These are phyloP conservation scores for Tetrastigma voinierianum DNA, from an alignment of 164 flowering plant species.

Conservation along the genomic window DNA sequence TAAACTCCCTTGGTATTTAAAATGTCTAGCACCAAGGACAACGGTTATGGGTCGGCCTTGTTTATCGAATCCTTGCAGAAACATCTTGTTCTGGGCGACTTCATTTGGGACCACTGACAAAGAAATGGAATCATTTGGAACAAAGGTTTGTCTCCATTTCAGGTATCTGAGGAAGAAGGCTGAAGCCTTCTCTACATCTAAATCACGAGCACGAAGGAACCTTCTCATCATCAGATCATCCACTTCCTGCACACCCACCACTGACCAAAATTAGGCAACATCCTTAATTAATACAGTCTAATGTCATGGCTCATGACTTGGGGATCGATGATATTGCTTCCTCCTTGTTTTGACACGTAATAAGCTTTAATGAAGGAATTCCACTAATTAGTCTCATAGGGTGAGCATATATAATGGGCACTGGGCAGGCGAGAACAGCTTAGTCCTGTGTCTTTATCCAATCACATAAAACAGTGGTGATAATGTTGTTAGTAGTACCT, in stretches of 20 bases:
- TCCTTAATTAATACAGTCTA: background rate
- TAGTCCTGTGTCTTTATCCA: too few species aligned
- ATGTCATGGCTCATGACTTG: too few species aligned
- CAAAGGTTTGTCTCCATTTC: slow-evolving; percentile 58
- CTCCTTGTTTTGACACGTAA: too few species aligned
- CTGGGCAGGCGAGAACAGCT: too few species aligned
- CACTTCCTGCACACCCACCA: slow-evolving; percentile 52
- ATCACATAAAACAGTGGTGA: too few species aligned
- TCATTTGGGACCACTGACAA: slow-evolving; percentile 48
- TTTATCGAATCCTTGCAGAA: slow-evolving; percentile 71
- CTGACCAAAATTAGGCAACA: background rate
- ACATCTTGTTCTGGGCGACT: slow-evolving; percentile 69
- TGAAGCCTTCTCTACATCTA: slow-evolving; percentile 65
- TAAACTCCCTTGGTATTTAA: slow-evolving; percentile 35
- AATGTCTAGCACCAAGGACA: slow-evolving; percentile 45
- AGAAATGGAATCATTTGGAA: slow-evolving; percentile 63
- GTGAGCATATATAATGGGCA: too few species aligned
- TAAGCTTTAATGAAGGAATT: background rate
- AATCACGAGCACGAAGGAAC: slow-evolving; percentile 79
- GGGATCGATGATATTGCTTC: too few species aligned
- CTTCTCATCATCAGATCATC: slow-evolving; percentile 74
- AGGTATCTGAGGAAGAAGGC: slow-evolving; percentile 57
- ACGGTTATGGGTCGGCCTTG: slow-evolving; percentile 60
- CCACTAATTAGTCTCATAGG: background rate
- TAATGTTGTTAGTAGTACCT: too few species aligned